phyloP scores from a whole-genome alignment of 495 filamentous ascomycete species.

The Tuber umbilicatum region DNA sequence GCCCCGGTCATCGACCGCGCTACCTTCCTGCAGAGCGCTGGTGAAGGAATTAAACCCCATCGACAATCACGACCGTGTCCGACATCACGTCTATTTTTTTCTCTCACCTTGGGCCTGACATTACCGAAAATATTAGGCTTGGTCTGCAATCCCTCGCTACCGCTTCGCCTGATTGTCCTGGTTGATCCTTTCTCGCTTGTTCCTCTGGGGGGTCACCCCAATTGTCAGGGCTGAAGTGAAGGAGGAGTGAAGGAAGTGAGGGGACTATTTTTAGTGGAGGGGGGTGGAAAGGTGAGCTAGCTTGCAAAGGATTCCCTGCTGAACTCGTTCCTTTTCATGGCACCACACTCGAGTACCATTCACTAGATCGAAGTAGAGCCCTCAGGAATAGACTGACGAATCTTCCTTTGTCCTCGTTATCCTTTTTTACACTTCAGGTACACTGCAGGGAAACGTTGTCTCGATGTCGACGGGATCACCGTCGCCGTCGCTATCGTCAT shows the following conservation, averaged over 20 bases:
- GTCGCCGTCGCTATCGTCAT: constrained; percentile 17
- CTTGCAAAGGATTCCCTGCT: neutral
- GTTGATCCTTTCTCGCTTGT: neutral
- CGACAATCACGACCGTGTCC: neutral
- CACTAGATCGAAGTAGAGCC: constrained; percentile 11
- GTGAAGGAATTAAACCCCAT: neutral
- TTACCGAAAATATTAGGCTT: neutral
- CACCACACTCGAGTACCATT: constrained; percentile 6
- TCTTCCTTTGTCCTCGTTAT: constrained; percentile 8
- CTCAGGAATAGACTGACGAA: constrained; percentile 23
- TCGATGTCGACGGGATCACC: constrained; percentile 3
- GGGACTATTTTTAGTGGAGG: constrained; percentile 36
- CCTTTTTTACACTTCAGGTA: constrained; percentile 29
- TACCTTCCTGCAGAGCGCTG: neutral
- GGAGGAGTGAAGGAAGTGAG: constrained; percentile 13
- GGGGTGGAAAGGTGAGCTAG: constrained; percentile 34
- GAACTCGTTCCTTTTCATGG: constrained; percentile 17
- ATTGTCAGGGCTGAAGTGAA: constrained; percentile 21
- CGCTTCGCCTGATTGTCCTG: neutral
- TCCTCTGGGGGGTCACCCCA: neutral
- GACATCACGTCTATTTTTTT: neutral
- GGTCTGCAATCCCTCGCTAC: neutral
- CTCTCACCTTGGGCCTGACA: neutral
- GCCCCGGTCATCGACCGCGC: neutral
- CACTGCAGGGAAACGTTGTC: constrained; percentile 23